phyloP scores from a whole-genome alignment of 805 yeast species.

The Blastobotrys robertii region DNA sequence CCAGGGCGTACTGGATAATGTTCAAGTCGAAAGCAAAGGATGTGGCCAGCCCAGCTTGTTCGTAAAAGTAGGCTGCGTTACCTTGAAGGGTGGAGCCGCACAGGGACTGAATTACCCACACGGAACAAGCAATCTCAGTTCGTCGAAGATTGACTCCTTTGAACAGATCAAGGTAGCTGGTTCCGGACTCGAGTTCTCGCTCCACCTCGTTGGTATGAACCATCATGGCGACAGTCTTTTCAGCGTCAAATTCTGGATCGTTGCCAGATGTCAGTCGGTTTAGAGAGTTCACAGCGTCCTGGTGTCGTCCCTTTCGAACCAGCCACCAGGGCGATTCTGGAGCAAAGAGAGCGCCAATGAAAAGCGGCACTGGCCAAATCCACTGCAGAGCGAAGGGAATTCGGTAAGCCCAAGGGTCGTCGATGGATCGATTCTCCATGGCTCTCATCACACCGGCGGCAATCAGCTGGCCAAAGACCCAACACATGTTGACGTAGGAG shows the following conservation, averaged over 20 bases:
- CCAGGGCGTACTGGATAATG: slow-evolving; percentile 38
- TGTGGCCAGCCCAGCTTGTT: slow-evolving; percentile 15
- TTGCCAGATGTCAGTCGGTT: slow-evolving; percentile 28
- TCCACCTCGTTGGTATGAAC: slow-evolving; percentile 35
- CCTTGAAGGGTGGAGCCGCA: slow-evolving; percentile 8
- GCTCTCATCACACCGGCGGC: slow-evolving; percentile 36
- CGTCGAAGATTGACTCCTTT: slow-evolving; percentile 38
- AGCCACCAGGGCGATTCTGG: slow-evolving; percentile 47
- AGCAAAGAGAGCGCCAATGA: slow-evolving; percentile 31
- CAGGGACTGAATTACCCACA: slow-evolving; percentile 36
- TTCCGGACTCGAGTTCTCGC: slow-evolving; percentile 6
- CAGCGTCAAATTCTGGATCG: slow-evolving; percentile 30
- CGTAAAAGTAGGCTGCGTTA: slow-evolving; percentile 13
- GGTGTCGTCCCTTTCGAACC: slow-evolving; percentile 31
- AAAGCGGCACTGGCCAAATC: slow-evolving; percentile 15
- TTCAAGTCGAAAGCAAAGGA: slow-evolving; percentile 8
- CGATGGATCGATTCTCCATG: background rate
- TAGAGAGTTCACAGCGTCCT: slow-evolving; percentile 36
- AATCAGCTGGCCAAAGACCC: slow-evolving; percentile 49
- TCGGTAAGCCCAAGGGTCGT: slow-evolving; percentile 5
- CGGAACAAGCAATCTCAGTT: slow-evolving; percentile 38
- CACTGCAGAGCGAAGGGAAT: slow-evolving; percentile 15
- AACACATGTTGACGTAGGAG: slow-evolving; percentile 41
- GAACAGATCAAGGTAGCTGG: slow-evolving; percentile 34
- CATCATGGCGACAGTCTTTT: slow-evolving; percentile 36